phyloP scores from a whole-genome alignment of 140 eudicot species.

The Senecio squalidus region DNA sequence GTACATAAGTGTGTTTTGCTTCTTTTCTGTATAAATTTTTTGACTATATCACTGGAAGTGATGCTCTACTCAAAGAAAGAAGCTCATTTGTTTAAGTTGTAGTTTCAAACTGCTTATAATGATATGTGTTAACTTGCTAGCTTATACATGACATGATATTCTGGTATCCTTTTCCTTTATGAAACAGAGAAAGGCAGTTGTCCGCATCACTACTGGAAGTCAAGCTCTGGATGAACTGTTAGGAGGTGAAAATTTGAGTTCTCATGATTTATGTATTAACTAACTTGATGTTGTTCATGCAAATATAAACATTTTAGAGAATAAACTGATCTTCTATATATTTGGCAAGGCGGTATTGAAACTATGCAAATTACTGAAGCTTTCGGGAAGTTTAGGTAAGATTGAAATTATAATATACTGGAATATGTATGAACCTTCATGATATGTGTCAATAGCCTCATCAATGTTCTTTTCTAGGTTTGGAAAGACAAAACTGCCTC shows the following conservation, averaged over 20 bases:
- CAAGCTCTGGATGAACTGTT: conserved; percentile 91
- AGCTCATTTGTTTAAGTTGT: conserved; percentile 5
- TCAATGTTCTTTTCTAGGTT: conserved; percentile 42
- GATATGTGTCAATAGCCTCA: conserved; percentile 1
- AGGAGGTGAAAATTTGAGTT: conserved; percentile 52
- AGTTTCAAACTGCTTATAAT: background rate
- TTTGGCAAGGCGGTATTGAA: conserved; percentile 80
- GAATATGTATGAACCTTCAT: conserved; percentile 2
- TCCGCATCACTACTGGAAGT: conserved; percentile 80
- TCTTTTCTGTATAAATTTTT: conserved; percentile 45
- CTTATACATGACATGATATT: conserved; percentile 3
- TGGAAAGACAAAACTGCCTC: conserved; percentile 97
- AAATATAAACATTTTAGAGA: background rate
- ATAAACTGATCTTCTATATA: conserved; percentile 2
- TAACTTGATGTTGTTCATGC: background rate
- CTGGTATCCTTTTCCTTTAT: conserved; percentile 13
- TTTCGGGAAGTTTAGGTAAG: conserved; percentile 90
- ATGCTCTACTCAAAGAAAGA: conserved; percentile 73
- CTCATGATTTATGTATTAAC: conserved; percentile 1
- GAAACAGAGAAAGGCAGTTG: conserved; percentile 75
- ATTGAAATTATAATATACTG: background rate
- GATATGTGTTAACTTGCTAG: conserved; percentile 8
- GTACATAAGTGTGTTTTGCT: background rate
- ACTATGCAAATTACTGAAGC: conserved; percentile 85
- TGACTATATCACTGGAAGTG: conserved; percentile 97